Evolutionary conservation across 805 yeast genomes (phyloP).

Genomic region (Ogataea parapolymorpha): DNA sequence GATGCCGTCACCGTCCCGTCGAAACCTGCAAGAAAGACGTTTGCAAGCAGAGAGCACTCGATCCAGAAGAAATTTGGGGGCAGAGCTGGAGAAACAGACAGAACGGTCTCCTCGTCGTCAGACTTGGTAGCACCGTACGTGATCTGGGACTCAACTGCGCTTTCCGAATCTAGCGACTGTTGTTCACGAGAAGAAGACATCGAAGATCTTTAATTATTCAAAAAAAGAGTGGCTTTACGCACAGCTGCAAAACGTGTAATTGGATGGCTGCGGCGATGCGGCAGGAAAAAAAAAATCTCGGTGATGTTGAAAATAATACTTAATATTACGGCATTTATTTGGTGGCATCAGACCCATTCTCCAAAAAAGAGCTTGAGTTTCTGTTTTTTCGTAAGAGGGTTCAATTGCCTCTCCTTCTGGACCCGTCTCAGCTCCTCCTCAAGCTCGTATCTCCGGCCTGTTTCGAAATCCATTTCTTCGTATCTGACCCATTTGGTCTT

Average conservation of each 20-base stretch:
- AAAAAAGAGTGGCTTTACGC: background rate
- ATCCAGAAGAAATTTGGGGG: slow-evolving; percentile 10
- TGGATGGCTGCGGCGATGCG: background rate
- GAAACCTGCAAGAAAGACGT: slow-evolving; percentile 40
- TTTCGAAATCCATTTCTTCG: slow-evolving; percentile 45
- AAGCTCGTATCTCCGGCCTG: slow-evolving; percentile 40
- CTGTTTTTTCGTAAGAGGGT: background rate
- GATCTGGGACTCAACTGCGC: background rate
- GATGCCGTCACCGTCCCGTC: slow-evolving; percentile 49
- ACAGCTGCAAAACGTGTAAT: background rate
- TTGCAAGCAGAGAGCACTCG: slow-evolving; percentile 10
- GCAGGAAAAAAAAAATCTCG: background rate
- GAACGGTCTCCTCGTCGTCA: background rate
- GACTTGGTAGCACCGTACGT: background rate
- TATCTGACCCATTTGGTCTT: slow-evolving; percentile 15
- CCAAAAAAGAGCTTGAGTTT: background rate
- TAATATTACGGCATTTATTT: too few species aligned
- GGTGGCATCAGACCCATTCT: slow-evolving; percentile 1
- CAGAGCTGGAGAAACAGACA: background rate
- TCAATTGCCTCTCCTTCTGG: background rate
- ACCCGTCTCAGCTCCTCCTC: slow-evolving; percentile 5
- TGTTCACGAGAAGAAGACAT: background rate
- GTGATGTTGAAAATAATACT: background rate
- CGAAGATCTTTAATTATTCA: background rate
- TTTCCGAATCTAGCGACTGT: background rate